Evolutionary conservation across 1,284 basidiomycete species (phyloP).

Genomic region (Malassezia nana): DNA sequence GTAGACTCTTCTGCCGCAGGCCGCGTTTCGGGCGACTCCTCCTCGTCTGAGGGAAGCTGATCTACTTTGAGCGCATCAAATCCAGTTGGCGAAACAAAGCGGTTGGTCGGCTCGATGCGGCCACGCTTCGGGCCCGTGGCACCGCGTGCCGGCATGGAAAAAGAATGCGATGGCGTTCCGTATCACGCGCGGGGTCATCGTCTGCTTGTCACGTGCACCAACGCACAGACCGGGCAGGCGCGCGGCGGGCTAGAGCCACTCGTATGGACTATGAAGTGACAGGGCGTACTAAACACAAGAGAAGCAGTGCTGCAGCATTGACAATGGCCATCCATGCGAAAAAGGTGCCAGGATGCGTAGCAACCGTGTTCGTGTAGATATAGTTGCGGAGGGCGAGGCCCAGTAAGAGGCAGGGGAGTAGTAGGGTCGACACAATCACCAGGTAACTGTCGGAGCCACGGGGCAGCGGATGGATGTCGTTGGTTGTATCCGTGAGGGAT

Average conservation of each 20-base stretch:
- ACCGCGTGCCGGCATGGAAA: background rate
- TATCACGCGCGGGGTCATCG: background rate
- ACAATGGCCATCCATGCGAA: conserved; percentile 12
- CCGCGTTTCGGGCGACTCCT: conserved; percentile 32
- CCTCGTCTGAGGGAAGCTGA: background rate
- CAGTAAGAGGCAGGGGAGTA: conserved; percentile 9
- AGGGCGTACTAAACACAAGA: conserved; percentile 4
- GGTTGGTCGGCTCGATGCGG: background rate
- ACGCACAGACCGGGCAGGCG: background rate
- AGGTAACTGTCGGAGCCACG: conserved; percentile 15
- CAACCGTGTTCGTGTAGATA: conserved; percentile 10
- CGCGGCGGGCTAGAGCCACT: background rate
- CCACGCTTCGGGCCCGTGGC: background rate
- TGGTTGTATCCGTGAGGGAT: background rate
- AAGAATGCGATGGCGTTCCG: background rate
- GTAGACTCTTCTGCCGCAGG: conserved; percentile 52
- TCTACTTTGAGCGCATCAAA: conserved; percentile 7
- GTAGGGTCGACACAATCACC: conserved; percentile 14
- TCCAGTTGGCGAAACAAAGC: conserved; percentile 5
- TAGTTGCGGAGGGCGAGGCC: conserved; percentile 10
- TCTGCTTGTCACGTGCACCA: conserved; percentile 1
- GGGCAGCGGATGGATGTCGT: background rate
- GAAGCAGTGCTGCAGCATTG: background rate
- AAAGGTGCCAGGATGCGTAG: conserved; percentile 7
- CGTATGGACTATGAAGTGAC: background rate